A percentile compares a stretch with the other conserved stretches of the same genome.
phyloP scores from a whole-genome alignment of 805 yeast genomes.

The Wickerhamiella sorbophila region DNA sequence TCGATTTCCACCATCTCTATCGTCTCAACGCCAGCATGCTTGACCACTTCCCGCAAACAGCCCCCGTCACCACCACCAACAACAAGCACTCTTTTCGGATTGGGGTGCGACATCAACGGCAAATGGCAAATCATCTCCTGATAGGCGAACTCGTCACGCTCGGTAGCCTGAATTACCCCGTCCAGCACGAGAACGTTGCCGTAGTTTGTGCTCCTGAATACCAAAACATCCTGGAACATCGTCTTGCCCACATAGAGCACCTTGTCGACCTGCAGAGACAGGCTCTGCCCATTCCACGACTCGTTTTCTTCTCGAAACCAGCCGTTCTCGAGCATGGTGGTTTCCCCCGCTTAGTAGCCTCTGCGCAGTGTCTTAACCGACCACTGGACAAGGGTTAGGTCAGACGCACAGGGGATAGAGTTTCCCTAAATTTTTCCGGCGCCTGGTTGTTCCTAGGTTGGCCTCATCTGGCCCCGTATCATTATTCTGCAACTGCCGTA shows the following conservation, averaged over 20 bases:
- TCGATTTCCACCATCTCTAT: constrained; percentile 84
- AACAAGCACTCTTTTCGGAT: constrained; percentile 64
- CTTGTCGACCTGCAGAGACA: constrained; percentile 47
- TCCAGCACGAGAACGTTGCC: constrained; percentile 85
- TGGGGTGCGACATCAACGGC: constrained; percentile 62
- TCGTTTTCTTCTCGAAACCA: constrained; percentile 77
- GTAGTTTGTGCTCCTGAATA: constrained; percentile 58
- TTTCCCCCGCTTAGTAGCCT: too few species aligned
- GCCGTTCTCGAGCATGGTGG: constrained; percentile 32
- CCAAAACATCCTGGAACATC: constrained; percentile 62
- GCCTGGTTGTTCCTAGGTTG: too few species aligned
- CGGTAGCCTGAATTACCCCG: constrained; percentile 84
- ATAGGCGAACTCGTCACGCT: constrained; percentile 84
- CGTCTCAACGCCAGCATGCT: constrained; percentile 45
- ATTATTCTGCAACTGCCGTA: too few species aligned
- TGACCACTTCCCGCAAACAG: constrained; percentile 73
- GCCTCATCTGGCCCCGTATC: too few species aligned
- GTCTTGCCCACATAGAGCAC: constrained; percentile 56
- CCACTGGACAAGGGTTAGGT: too few species aligned
- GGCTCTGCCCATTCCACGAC: constrained; percentile 78
- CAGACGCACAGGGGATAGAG: too few species aligned
- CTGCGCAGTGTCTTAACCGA: too few species aligned
- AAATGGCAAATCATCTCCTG: constrained; percentile 85
- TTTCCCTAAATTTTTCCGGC: too few species aligned
- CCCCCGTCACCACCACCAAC: constrained; percentile 98